These are phyloP conservation scores for Porcisia deanei DNA, from an alignment of 208 protist genomes.

Conservation along the genomic window DNA sequence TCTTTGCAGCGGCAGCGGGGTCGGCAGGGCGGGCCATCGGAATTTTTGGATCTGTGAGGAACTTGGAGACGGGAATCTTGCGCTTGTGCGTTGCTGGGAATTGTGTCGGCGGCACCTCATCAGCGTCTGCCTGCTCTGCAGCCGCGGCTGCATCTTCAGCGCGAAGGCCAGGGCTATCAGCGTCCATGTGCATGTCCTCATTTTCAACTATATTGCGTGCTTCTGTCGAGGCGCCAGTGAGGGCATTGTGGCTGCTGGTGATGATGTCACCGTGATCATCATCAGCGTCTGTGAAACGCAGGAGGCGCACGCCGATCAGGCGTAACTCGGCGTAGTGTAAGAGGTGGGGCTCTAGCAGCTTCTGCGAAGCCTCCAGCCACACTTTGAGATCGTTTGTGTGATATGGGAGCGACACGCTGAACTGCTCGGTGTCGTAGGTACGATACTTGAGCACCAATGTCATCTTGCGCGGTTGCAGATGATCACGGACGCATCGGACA, in stretches of 20 bases:
- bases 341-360: constrained; percentile 70
- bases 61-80: constrained; percentile 38
- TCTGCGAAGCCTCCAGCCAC: constrained; percentile 52
- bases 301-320: constrained; percentile 76
- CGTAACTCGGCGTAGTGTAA: constrained; percentile 61
- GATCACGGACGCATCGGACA: constrained; percentile 55
- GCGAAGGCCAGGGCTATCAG: neutral
- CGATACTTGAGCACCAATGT: constrained; percentile 70
- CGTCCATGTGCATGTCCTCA: neutral
- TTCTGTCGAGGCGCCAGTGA: constrained; percentile 5
- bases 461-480: constrained; percentile 49
- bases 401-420: constrained; percentile 49
- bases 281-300: constrained; percentile 43
- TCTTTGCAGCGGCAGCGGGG: constrained; percentile 5
- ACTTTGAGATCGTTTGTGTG: constrained; percentile 78
- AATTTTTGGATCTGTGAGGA: constrained; percentile 18
- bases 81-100: constrained; percentile 2
- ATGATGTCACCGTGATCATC: neutral
- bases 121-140: neutral
- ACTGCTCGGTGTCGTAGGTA: constrained; percentile 74
- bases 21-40: neutral
- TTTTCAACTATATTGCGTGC: neutral
- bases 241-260: neutral
- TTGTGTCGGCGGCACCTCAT: neutral
- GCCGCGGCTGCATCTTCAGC: neutral